Percentiles rank a stretch among this genome's conserved stretches.
phyloP scores from a whole-genome alignment of 345 rosid species.

The Abelmoschus esculentus region DNA sequence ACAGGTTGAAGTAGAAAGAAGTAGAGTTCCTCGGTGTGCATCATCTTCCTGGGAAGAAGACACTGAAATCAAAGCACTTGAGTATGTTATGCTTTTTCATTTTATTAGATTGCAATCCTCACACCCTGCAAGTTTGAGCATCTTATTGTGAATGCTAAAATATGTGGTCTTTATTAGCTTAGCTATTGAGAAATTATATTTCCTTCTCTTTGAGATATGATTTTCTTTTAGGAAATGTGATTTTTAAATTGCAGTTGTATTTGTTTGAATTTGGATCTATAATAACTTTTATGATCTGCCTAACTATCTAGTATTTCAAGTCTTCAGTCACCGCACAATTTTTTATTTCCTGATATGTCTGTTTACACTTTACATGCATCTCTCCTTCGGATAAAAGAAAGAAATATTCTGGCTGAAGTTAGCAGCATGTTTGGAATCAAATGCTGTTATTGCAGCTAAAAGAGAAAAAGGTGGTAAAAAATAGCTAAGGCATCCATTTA shows the following conservation, averaged over 20 bases:
- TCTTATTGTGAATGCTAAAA: not conserved
- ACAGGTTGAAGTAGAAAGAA: conserved; percentile 87
- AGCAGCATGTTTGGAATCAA: not conserved
- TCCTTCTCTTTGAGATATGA: not conserved
- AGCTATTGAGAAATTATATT: not conserved
- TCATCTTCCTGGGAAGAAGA: conserved; percentile 93
- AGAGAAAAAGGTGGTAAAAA: not conserved
- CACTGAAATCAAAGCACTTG: conserved; percentile 83
- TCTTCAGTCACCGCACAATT: not conserved
- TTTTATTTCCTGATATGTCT: not conserved
- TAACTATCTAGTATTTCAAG: not conserved
- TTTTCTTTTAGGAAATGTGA: not conserved
- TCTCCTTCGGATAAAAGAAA: not conserved
- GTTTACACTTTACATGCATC: not conserved
- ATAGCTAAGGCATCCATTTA: not conserved
- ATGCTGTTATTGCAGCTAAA: not conserved
- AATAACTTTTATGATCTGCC: not conserved
- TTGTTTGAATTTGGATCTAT: not conserved
- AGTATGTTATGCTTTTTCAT: conserved; percentile 40
- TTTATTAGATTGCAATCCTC: not conserved
- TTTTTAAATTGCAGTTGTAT: not conserved
- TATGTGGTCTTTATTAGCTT: not conserved
- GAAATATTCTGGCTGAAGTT: not conserved
- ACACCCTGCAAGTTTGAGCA: not conserved
- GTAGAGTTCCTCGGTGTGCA: conserved; percentile 63